A percentile compares a stretch with the other conserved stretches of the same genome.
phyloP scores from a whole-genome alignment of 306 rosid species.

The Prunus davidiana region DNA sequence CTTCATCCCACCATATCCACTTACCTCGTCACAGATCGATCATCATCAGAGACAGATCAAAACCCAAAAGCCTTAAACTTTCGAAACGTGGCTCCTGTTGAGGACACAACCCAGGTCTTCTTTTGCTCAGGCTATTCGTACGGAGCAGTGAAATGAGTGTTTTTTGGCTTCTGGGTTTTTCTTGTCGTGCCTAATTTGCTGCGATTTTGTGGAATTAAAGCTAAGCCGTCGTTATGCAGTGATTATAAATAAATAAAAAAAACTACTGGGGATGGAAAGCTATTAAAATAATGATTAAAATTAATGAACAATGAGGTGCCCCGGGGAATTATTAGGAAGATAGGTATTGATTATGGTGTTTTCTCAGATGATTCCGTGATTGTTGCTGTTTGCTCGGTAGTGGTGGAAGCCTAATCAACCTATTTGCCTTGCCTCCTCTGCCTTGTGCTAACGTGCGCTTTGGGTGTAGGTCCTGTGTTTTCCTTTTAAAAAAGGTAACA shows the following conservation, averaged over 20 bases:
- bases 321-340: not conserved
- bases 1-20: conserved; percentile 80
- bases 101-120: not conserved
- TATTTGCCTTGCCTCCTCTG: conserved; percentile 9
- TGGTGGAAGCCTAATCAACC: conserved; percentile 20
- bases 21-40: conserved; percentile 18
- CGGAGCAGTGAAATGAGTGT: not conserved
- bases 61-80: not conserved
- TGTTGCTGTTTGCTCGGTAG: conserved; percentile 19
- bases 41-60: not conserved
- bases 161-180: not conserved
- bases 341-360: not conserved
- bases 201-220: not conserved
- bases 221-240: not conserved
- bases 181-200: not conserved
- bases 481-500: not conserved
- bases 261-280: no score
- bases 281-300: not conserved
- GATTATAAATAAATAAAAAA: not conserved
- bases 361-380: conserved; percentile 25
- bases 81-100: not conserved
- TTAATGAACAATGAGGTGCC: not conserved
- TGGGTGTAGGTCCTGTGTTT: not conserved
- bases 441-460: conserved; percentile 27
- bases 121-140: not conserved